Evolutionary conservation across 2,329 filamentous ascomycete species (phyloP).

Genomic region (Paraphaeosphaeria minitans): DNA sequence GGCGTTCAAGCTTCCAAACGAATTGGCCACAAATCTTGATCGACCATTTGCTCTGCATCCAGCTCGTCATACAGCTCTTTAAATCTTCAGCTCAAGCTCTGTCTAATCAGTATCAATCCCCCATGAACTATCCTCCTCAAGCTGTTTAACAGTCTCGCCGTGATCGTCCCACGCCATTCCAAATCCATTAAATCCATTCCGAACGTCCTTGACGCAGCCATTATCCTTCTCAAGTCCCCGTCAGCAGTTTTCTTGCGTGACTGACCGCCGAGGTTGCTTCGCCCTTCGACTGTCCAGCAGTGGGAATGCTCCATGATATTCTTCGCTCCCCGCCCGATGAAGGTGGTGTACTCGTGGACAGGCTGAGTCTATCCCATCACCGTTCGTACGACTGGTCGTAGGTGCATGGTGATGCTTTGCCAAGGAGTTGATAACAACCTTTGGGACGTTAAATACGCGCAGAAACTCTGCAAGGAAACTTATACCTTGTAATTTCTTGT

Average conservation of each 20-base stretch:
- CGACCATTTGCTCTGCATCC: not conserved
- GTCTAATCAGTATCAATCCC: not conserved
- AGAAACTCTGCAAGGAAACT: too few relatives aligned
- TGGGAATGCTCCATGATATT: not conserved
- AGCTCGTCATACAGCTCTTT: not conserved
- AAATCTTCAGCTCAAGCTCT: not conserved
- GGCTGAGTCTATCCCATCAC: not conserved
- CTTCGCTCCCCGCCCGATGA: not conserved
- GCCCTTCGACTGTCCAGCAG: not conserved
- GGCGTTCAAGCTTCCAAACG: not conserved
- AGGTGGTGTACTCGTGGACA: not conserved
- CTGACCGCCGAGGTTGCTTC: not conserved
- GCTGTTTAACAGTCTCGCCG: not conserved
- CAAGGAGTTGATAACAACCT: not conserved
- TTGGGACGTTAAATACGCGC: too few relatives aligned
- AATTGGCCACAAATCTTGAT: not conserved
- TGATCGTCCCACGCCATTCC: not conserved
- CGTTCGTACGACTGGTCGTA: not conserved
- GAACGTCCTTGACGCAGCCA: not conserved
- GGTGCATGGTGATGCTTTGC: not conserved
- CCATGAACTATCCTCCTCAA: not conserved
- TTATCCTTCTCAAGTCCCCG: accelerated
- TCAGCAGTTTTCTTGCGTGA: not conserved
- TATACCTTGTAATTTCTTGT: not conserved
- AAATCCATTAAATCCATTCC: not conserved